phyloP scores from a whole-genome alignment of 257 asterid species.

The Solanum piurae region DNA sequence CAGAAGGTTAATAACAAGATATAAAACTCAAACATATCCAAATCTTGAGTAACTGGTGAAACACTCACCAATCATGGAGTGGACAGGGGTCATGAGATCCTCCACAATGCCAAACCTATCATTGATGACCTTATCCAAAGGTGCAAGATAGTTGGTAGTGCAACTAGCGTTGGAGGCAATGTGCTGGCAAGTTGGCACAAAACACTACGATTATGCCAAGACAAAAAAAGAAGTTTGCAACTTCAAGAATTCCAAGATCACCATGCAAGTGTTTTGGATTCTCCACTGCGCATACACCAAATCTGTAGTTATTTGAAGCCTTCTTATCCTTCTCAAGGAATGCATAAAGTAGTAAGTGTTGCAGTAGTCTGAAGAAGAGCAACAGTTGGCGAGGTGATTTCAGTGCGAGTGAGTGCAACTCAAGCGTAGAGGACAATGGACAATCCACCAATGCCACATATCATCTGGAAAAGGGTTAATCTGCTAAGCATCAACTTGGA shows the following conservation, averaged over 20 bases:
- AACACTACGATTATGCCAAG: neutral
- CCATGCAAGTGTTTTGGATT: neutral
- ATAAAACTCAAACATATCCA: neutral
- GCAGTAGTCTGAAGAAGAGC: neutral
- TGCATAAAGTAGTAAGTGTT: neutral
- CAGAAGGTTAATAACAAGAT: neutral
- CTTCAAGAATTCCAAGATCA: neutral
- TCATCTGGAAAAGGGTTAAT: neutral
- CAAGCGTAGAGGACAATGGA: neutral
- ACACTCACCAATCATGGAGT: constrained; percentile 51
- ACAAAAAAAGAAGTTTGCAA: neutral
- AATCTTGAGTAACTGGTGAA: neutral
- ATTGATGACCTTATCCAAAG: constrained; percentile 30
- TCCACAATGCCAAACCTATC: constrained; percentile 79
- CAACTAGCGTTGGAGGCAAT: neutral
- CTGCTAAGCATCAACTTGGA: neutral
- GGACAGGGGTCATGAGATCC: constrained; percentile 77
- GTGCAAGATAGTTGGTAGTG: too few species aligned
- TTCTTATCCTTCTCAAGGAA: neutral
- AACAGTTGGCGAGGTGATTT: neutral
- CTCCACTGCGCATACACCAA: neutral
- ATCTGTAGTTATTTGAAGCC: neutral
- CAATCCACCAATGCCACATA: neutral
- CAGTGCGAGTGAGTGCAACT: neutral
- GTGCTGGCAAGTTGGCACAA: neutral